Evolutionary conservation across 1,139 yeast genomes (phyloP).

Genomic region (Eremothecium coryli): DNA sequence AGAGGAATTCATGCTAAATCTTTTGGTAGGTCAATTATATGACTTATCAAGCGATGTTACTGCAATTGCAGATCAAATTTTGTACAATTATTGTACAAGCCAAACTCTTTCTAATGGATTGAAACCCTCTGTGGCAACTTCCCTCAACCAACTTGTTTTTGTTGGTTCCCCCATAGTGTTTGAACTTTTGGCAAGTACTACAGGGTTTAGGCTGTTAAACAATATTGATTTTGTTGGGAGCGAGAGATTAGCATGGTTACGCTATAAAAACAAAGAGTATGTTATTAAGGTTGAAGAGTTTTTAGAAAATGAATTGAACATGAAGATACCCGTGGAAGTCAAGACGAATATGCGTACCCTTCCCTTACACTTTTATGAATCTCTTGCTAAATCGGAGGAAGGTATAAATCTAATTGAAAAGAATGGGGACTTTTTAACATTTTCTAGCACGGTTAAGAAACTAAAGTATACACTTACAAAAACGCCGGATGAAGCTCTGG

Average conservation of each 20-base stretch:
- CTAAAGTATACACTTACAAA: conserved; percentile 28
- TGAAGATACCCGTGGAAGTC: conserved; percentile 9
- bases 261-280: conserved; percentile 43
- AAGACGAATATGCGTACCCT: conserved; percentile 16
- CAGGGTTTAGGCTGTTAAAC: conserved; percentile 47
- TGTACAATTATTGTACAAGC: conserved; percentile 40
- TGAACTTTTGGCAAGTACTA: conserved; percentile 45
- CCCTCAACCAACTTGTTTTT: conserved; percentile 29
- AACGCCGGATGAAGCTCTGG: conserved; percentile 29
- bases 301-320: conserved; percentile 13
- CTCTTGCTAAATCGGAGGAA: conserved; percentile 69
- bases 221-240: conserved; percentile 44
- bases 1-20: conserved; percentile 34
- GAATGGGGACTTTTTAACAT: conserved; percentile 40
- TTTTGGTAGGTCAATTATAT: conserved; percentile 61
- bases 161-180: conserved; percentile 37
- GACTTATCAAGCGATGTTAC: conserved; percentile 55
- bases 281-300: conserved; percentile 42
- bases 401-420: conserved; percentile 49
- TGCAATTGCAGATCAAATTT: conserved; percentile 43
- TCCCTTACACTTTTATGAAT: conserved; percentile 75
- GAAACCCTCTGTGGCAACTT: conserved; percentile 20
- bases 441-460: conserved; percentile 36
- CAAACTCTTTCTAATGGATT: conserved; percentile 27
- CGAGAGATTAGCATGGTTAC: conserved; percentile 53